These are phyloP conservation scores for Arachis monticola DNA, from an alignment of 331 rosid genomes.

Conservation along the genomic window DNA sequence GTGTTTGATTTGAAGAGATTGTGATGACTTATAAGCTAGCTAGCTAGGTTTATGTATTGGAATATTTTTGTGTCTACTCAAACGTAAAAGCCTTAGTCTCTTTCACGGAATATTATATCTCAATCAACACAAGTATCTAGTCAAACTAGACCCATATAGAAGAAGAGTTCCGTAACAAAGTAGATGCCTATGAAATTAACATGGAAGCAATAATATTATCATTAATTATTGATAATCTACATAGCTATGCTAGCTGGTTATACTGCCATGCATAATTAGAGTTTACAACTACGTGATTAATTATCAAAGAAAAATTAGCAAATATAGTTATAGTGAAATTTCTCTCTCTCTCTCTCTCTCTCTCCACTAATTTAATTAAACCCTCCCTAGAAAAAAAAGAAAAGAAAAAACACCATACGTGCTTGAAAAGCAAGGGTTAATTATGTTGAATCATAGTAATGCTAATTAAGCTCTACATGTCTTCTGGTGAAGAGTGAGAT, in stretches of 20 bases:
- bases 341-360: constrained; percentile 19
- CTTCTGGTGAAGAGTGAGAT: constrained; percentile 59
- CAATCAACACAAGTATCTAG: constrained; percentile 42
- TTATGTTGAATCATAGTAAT: constrained; percentile 20
- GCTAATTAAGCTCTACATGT: constrained; percentile 27
- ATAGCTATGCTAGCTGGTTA: background rate
- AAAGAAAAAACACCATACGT: constrained; percentile 2
- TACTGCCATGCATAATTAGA: constrained; percentile 48
- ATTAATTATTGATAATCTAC: constrained; percentile 28
- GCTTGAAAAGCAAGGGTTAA: constrained; percentile 27
- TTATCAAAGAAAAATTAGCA: constrained; percentile 22
- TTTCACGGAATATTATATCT: constrained; percentile 45
- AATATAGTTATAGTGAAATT: background rate
- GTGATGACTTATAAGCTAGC: constrained; percentile 24
- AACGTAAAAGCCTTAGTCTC: constrained; percentile 22
- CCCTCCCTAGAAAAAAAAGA: background rate
- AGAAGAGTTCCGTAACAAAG: constrained; percentile 29
- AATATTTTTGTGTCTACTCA: constrained; percentile 46
- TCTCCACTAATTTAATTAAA: constrained; percentile 23
- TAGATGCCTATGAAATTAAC: constrained; percentile 39
- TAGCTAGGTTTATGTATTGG: constrained; percentile 24
- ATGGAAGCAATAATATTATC: background rate
- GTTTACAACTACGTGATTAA: constrained; percentile 50
- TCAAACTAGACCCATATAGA: constrained; percentile 44
- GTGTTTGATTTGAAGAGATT: constrained; percentile 4